Evolutionary conservation across 2,329 filamentous ascomycete species (phyloP).

Genomic region (Metarhizium anisopliae): DNA sequence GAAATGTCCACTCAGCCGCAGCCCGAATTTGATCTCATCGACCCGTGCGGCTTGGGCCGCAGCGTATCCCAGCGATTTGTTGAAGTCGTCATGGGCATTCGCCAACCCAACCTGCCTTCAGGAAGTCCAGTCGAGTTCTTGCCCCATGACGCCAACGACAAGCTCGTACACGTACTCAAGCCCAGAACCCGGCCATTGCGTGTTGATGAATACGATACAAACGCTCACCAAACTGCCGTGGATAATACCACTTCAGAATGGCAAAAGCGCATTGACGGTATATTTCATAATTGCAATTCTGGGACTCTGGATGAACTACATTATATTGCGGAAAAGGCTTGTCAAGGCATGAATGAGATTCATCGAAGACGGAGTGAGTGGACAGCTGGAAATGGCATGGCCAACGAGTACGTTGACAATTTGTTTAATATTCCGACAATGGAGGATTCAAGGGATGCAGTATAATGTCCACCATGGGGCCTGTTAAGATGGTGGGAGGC

Average conservation of each 20-base stretch:
- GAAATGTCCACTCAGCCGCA: conserved; percentile 14
- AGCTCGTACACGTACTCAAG: conserved; percentile 14
- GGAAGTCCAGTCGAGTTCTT: conserved; percentile 26
- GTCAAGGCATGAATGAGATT: conserved; percentile 33
- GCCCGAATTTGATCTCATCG: conserved; percentile 29
- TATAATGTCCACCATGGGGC: not conserved
- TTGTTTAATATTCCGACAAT: conserved; percentile 8
- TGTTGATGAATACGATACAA: conserved; percentile 26
- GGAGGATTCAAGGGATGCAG: conserved; percentile 5
- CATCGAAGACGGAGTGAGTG: conserved; percentile 25
- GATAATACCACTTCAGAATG: conserved; percentile 31
- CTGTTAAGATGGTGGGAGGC: no score
- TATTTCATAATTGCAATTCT: conserved; percentile 34
- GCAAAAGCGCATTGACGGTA: conserved; percentile 33
- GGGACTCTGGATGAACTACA: conserved; percentile 35
- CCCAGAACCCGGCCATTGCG: conserved; percentile 15
- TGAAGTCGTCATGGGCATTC: conserved; percentile 32
- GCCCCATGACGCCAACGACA: conserved; percentile 19
- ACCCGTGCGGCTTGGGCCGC: conserved; percentile 31
- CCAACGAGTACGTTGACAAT: conserved; percentile 23
- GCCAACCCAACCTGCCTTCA: conserved; percentile 24
- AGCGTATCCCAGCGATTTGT: conserved; percentile 36
- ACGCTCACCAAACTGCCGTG: conserved; percentile 27
- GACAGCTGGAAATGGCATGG: conserved; percentile 19
- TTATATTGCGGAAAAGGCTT: conserved; percentile 34